These are phyloP conservation scores for Purpureocillium takamizusanense DNA, from an alignment of 2,329 filamentous ascomycete species.

Conservation along the genomic window DNA sequence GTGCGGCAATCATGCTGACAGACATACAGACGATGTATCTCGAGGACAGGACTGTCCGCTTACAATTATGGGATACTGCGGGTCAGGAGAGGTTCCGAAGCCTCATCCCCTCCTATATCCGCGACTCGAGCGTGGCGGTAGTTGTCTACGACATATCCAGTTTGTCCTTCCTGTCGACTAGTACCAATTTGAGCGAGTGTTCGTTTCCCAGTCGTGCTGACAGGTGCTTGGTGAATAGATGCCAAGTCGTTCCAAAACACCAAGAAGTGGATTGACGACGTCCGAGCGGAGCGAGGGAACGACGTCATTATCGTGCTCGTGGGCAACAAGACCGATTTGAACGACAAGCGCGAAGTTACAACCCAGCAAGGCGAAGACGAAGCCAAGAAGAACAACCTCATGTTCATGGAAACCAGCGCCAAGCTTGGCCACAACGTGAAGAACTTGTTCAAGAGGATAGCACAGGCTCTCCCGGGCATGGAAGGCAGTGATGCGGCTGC, in stretches of 20 bases:
- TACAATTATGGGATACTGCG: conserved; percentile 97
- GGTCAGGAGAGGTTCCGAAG: conserved; percentile 96
- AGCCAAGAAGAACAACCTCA: conserved; percentile 93
- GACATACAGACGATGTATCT: conserved; percentile 81
- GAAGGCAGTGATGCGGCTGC: conserved; percentile 77
- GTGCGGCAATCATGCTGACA: conserved; percentile 2
- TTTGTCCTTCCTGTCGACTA: conserved; percentile 21
- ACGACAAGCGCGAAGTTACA: conserved; percentile 96
- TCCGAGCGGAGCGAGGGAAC: conserved; percentile 90
- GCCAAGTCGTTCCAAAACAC: conserved; percentile 98
- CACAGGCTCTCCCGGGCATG: conserved; percentile 95
- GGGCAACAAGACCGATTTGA: conserved; percentile 98
- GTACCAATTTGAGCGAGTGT: neutral
- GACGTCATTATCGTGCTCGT: conserved; percentile 98
- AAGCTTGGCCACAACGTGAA: conserved; percentile 98
- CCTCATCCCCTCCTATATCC: conserved; percentile 95
- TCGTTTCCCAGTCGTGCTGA: neutral
- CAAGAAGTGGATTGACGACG: conserved; percentile 98
- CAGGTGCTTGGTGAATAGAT: conserved; percentile 37
- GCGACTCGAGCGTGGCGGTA: conserved; percentile 94
- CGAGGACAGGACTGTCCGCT: conserved; percentile 91
- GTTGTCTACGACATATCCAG: conserved; percentile 98
- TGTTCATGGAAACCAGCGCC: conserved; percentile 98
- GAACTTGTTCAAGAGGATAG: conserved; percentile 93
- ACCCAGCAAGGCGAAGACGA: conserved; percentile 95